Evolutionary conservation across 345 rosid species (phyloP).

Genomic region (Excoecaria agallocha): DNA sequence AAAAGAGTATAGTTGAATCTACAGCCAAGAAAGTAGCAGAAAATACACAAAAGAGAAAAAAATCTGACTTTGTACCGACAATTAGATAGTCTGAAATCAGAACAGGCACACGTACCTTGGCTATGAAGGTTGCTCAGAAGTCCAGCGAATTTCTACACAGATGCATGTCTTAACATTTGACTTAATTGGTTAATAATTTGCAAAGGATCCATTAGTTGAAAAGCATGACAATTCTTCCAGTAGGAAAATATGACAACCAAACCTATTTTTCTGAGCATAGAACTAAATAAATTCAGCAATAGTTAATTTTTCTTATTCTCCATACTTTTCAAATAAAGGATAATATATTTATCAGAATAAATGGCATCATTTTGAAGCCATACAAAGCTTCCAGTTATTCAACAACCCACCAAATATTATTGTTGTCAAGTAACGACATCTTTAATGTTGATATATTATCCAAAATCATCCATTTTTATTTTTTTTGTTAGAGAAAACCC

Average conservation of each 20-base stretch:
- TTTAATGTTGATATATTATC: not conserved
- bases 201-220: slow-evolving; percentile 1
- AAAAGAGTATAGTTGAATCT: slow-evolving; percentile 4
- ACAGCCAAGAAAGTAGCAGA: not conserved
- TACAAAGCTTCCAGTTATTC: not conserved
- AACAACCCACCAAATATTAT: not conserved
- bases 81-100: not conserved
- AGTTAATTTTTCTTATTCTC: not conserved
- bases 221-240: not conserved
- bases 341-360: not conserved
- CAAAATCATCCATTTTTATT: not conserved
- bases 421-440: not conserved
- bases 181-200: slow-evolving; percentile 46
- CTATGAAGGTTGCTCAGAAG: slow-evolving; percentile 70
- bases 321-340: not conserved
- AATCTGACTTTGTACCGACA: not conserved
- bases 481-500: not conserved
- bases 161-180: slow-evolving; percentile 66
- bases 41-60: not conserved
- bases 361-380: not conserved
- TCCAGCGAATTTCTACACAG: slow-evolving; percentile 56
- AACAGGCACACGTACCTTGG: slow-evolving; percentile 49
- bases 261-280: not conserved
- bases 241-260: not conserved
- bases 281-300: not conserved